phyloP scores from a whole-genome alignment of 495 filamentous ascomycete species.

The Eremomyces bilateralis region DNA sequence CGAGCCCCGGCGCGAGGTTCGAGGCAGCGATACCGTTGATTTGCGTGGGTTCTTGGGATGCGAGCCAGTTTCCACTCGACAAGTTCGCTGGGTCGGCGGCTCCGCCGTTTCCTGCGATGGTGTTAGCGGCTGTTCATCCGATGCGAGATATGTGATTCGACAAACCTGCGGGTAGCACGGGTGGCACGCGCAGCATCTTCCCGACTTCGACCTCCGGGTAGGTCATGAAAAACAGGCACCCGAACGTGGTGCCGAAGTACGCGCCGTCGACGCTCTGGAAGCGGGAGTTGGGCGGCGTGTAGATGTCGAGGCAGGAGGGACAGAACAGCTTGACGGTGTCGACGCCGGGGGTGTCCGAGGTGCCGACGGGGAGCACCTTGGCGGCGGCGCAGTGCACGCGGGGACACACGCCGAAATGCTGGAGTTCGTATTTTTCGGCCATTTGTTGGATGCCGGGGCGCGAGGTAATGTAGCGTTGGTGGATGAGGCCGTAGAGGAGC shows the following conservation, averaged over 20 bases:
- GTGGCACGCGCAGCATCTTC: neutral
- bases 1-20: slow-evolving; percentile 77
- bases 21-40: slow-evolving; percentile 69
- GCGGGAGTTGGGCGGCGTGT: slow-evolving; percentile 88
- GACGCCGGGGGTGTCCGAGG: slow-evolving; percentile 80
- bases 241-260: slow-evolving; percentile 95
- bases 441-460: slow-evolving; percentile 93
- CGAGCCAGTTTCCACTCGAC: slow-evolving; percentile 6
- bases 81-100: neutral
- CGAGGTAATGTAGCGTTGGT: slow-evolving; percentile 97
- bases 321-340: slow-evolving; percentile 98
- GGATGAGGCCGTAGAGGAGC: slow-evolving; percentile 91
- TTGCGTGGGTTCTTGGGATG: slow-evolving; percentile 24
- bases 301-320: slow-evolving; percentile 87
- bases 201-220: slow-evolving; percentile 82
- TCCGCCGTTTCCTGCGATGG: slow-evolving; percentile 7
- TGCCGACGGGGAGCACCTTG: slow-evolving; percentile 77
- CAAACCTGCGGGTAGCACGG: too few species aligned
- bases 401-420: slow-evolving; percentile 86
- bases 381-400: slow-evolving; percentile 72
- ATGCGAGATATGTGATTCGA: too few species aligned
- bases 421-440: slow-evolving; percentile 93
- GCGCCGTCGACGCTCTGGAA: slow-evolving; percentile 97
- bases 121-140: too few species aligned
- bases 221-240: slow-evolving; percentile 86